Conservation (phyloP, 2,329 filamentous ascomycete species). For the Scedosporium minutisporum region DNA sequence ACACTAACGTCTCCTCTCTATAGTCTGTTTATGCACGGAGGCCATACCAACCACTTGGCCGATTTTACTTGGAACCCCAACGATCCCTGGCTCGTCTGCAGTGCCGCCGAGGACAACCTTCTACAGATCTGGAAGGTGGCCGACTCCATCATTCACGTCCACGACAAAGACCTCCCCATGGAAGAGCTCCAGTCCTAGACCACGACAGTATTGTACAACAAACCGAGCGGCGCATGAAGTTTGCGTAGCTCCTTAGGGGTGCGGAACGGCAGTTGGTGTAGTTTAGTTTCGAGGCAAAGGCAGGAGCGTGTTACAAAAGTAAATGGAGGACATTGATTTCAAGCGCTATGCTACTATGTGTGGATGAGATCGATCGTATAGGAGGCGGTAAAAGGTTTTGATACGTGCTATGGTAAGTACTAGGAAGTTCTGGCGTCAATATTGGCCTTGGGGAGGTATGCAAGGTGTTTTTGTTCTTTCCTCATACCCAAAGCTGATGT, state of each 20-base stretch:
- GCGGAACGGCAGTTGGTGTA: too few relatives aligned
- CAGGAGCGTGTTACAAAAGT: too few relatives aligned
- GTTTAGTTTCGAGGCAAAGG: too few relatives aligned
- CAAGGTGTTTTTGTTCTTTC: neutral
- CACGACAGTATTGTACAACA: neutral
- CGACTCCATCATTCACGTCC: constrained; percentile 69
- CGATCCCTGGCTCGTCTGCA: constrained; percentile 93
- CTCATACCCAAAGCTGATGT: neutral
- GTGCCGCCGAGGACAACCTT: constrained; percentile 91
- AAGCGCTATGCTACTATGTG: too few relatives aligned
- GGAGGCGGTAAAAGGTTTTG: neutral
- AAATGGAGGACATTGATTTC: too few relatives aligned
- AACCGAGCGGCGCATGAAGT: too few relatives aligned
- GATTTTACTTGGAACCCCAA: constrained; percentile 98
- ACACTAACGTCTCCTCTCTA: constrained; percentile 14
- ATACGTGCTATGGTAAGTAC: neutral
- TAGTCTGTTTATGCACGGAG: constrained; percentile 95
- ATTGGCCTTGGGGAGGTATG: neutral
- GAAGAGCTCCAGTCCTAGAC: constrained; percentile 61
- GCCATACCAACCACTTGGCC: constrained; percentile 91
- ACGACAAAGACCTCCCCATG: constrained; percentile 63
- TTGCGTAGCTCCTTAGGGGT: too few relatives aligned
- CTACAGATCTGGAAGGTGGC: constrained; percentile 90
- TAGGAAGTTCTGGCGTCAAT: neutral
- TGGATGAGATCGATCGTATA: too few relatives aligned